Evolutionary conservation across 2,329 filamentous ascomycete species (phyloP).

Genomic region (Camptophora hylomeconis): DNA sequence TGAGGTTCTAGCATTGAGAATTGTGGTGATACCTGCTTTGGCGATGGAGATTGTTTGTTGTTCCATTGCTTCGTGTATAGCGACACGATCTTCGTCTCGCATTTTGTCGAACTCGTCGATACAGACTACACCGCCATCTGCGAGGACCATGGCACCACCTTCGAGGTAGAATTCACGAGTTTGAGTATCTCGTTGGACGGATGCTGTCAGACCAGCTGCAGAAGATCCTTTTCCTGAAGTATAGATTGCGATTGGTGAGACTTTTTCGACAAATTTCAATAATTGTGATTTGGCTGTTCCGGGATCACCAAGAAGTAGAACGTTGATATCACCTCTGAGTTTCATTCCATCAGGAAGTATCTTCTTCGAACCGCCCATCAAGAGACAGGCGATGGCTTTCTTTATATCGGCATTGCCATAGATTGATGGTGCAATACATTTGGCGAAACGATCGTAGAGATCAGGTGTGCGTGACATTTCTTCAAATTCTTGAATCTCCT

Average conservation of each 20-base stretch:
- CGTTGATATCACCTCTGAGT: slow-evolving; percentile 93
- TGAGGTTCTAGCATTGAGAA: slow-evolving; percentile 88
- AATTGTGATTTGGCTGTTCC: slow-evolving; percentile 97
- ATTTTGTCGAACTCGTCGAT: slow-evolving; percentile 99
- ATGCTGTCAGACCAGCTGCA: slow-evolving; percentile 91
- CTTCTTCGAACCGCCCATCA: slow-evolving; percentile 94
- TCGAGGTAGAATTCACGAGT: slow-evolving; percentile 96
- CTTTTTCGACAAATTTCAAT: slow-evolving; percentile 94
- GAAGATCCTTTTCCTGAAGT: slow-evolving; percentile 97
- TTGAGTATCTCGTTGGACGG: slow-evolving; percentile 81
- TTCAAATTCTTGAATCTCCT: slow-evolving; percentile 91
- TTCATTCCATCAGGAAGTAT: slow-evolving; percentile 97
- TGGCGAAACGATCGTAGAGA: slow-evolving; percentile 79
- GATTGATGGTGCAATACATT: slow-evolving; percentile 92
- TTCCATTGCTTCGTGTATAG: slow-evolving; percentile 99
- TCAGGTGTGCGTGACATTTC: slow-evolving; percentile 84
- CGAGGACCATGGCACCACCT: slow-evolving; percentile 95
- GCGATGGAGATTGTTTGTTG: slow-evolving; percentile 99
- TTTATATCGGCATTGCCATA: slow-evolving; percentile 96
- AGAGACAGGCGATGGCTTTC: slow-evolving; percentile 85
- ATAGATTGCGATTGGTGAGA: slow-evolving; percentile 92
- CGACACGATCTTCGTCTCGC: slow-evolving; percentile 93
- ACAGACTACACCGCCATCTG: slow-evolving; percentile 91
- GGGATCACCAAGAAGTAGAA: slow-evolving; percentile 87
- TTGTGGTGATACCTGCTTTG: slow-evolving; percentile 92